A percentile compares a stretch with the other conserved stretches of the same genome.
These are phyloP conservation scores for Peronosclerospora sorghi DNA, from an alignment of 352 stramenopile species.

Conservation along the genomic window DNA sequence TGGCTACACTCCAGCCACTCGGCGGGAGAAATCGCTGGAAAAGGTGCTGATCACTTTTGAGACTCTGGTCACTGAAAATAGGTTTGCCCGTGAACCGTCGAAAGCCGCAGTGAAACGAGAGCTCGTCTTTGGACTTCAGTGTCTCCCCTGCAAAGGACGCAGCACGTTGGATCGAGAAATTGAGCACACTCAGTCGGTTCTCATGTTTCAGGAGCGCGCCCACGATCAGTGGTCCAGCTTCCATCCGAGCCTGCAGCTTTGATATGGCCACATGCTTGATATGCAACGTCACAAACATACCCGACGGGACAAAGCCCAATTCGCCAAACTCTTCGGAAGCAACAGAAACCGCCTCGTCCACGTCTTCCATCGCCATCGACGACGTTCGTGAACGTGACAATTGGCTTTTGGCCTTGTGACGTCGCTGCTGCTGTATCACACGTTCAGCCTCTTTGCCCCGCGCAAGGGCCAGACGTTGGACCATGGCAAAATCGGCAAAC, in stretches of 20 bases:
- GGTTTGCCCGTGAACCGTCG: constrained; percentile 87
- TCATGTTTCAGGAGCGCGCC: constrained; percentile 91
- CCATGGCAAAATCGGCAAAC: constrained; percentile 91
- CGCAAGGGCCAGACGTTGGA: constrained; percentile 88
- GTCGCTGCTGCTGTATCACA: constrained; percentile 52
- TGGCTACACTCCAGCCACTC: constrained; percentile 83
- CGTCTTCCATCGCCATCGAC: constrained; percentile 69
- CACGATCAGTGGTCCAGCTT: constrained; percentile 57
- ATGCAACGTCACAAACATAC: constrained; percentile 88
- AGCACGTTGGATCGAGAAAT: constrained; percentile 91
- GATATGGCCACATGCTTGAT: constrained; percentile 56
- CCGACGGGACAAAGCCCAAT: constrained; percentile 86
- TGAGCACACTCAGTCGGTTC: constrained; percentile 95
- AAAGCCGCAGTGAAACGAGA: constrained; percentile 96
- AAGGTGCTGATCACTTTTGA: constrained; percentile 99
- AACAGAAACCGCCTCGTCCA: constrained; percentile 30
- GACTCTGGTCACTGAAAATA: constrained; percentile 95
- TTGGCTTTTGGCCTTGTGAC: constrained; percentile 33
- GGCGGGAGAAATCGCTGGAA: constrained; percentile 95
- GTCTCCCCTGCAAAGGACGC: constrained; percentile 62
- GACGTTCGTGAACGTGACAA: constrained; percentile 36
- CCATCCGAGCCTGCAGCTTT: constrained; percentile 40
- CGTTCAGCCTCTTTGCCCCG: constrained; percentile 65
- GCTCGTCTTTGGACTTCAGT: constrained; percentile 93
- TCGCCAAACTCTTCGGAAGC: constrained; percentile 45